Evolutionary conservation across 495 filamentous ascomycete genomes (phyloP).

Genomic region (Talaromyces stipitatus): DNA sequence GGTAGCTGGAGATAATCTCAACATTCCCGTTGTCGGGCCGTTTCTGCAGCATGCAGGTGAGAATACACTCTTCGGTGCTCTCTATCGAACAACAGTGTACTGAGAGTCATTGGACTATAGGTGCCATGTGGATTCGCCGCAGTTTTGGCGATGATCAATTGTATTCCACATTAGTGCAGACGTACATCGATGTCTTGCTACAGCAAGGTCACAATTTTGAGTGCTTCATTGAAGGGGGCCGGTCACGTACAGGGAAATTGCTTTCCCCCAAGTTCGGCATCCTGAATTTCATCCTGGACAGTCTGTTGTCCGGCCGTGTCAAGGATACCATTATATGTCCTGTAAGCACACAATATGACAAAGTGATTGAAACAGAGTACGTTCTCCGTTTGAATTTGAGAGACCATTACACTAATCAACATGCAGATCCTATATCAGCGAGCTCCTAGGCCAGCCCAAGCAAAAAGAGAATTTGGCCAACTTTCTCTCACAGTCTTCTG

Average conservation of each 20-base stretch:
- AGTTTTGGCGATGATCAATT: conserved; percentile 89
- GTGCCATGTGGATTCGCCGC: conserved; percentile 93
- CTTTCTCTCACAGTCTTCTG: conserved; percentile 80
- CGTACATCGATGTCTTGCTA: conserved; percentile 89
- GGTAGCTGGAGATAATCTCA: conserved; percentile 92
- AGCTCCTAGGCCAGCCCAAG: conserved; percentile 89
- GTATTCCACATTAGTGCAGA: conserved; percentile 84
- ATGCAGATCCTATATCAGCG: conserved; percentile 73
- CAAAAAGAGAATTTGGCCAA: conserved; percentile 86
- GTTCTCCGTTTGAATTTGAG: conserved; percentile 2
- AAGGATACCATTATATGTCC: conserved; percentile 88
- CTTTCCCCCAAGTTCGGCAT: conserved; percentile 96
- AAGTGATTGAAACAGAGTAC: conserved; percentile 90
- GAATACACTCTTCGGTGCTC: conserved; percentile 8
- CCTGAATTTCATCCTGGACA: conserved; percentile 83
- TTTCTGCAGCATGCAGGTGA: conserved; percentile 88
- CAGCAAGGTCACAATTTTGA: conserved; percentile 90
- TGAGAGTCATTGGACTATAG: conserved; percentile 21
- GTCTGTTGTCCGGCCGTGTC: conserved; percentile 77
- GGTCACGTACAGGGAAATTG: conserved; percentile 88
- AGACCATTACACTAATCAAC: background rate
- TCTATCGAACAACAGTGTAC: background rate
- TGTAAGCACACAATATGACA: conserved; percentile 96
- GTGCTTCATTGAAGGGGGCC: conserved; percentile 93
- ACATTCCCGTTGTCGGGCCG: conserved; percentile 80